phyloP scores from a whole-genome alignment of 768 basidiomycete species.

The Suillus paluster region DNA sequence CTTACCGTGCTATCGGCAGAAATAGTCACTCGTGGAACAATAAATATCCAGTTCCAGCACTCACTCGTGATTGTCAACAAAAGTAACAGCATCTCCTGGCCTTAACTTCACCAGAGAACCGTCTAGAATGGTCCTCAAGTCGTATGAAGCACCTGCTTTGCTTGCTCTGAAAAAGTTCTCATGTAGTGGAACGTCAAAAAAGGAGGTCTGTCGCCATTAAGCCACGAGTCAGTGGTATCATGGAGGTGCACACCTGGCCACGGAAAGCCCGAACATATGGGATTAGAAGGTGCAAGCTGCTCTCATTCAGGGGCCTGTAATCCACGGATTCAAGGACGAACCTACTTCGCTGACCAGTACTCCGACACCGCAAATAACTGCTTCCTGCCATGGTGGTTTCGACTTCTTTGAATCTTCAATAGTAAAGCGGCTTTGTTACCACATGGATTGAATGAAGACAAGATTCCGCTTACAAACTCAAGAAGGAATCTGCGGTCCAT shows the following conservation, averaged over 20 bases:
- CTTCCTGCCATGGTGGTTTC: constrained; percentile 45
- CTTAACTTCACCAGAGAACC: constrained; percentile 67
- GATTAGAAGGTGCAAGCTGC: constrained; percentile 53
- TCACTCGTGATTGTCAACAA: constrained; percentile 91
- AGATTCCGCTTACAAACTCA: constrained; percentile 57
- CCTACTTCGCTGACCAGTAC: constrained; percentile 80
- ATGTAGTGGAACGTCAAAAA: constrained; percentile 93
- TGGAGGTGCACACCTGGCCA: constrained; percentile 56
- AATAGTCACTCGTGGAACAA: neutral
- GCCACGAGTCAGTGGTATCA: constrained; percentile 7
- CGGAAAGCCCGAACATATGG: constrained; percentile 64
- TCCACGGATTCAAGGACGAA: neutral
- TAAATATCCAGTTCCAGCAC: constrained; percentile 26
- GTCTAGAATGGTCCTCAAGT: constrained; percentile 75
- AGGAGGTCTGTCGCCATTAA: constrained; percentile 60
- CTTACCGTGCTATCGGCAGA: constrained; percentile 60
- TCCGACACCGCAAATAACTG: constrained; percentile 76
- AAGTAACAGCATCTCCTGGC: constrained; percentile 86
- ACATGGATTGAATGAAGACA: neutral
- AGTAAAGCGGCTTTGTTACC: constrained; percentile 2
- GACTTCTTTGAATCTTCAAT: constrained; percentile 56
- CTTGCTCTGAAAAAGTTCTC: constrained; percentile 82
- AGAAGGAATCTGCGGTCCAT: constrained; percentile 73
- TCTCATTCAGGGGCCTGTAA: neutral
- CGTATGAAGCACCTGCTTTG: constrained; percentile 65